These are phyloP conservation scores for Melaleuca alternifolia DNA, from an alignment of 345 rosid species.

Conservation along the genomic window DNA sequence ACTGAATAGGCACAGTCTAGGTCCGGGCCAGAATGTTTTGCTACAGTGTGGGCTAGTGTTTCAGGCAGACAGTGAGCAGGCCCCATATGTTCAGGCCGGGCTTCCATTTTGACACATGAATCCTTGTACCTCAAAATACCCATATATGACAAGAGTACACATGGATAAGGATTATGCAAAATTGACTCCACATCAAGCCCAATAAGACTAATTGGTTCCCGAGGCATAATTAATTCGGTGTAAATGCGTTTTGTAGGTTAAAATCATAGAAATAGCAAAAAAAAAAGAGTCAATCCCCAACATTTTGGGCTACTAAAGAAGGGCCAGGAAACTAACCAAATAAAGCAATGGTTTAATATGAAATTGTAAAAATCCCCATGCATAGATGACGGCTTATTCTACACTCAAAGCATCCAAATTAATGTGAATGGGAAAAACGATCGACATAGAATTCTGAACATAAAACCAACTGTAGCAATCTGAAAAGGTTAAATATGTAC, in stretches of 20 bases:
- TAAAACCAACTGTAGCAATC: background rate
- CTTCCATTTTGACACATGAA: background rate
- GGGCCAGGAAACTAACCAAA: background rate
- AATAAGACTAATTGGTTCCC: background rate
- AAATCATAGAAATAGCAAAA: background rate
- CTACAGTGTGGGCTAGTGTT: background rate
- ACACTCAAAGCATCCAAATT: background rate
- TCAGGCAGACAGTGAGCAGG: background rate
- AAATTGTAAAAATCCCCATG: background rate
- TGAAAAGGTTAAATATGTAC: background rate
- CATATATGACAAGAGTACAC: background rate
- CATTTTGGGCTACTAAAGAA: background rate
- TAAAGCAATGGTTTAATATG: background rate
- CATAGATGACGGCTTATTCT: background rate
- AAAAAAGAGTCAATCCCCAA: background rate
- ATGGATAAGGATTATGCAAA: background rate
- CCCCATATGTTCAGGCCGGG: background rate
- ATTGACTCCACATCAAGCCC: background rate
- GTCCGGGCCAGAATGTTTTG: background rate
- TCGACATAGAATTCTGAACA: background rate
- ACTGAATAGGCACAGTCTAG: background rate
- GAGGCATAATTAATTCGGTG: background rate
- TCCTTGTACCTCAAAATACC: background rate
- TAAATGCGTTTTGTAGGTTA: background rate
- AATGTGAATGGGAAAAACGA: background rate